phyloP scores from a whole-genome alignment of 768 basidiomycete genomes.

The Exsudoporus frostii region DNA sequence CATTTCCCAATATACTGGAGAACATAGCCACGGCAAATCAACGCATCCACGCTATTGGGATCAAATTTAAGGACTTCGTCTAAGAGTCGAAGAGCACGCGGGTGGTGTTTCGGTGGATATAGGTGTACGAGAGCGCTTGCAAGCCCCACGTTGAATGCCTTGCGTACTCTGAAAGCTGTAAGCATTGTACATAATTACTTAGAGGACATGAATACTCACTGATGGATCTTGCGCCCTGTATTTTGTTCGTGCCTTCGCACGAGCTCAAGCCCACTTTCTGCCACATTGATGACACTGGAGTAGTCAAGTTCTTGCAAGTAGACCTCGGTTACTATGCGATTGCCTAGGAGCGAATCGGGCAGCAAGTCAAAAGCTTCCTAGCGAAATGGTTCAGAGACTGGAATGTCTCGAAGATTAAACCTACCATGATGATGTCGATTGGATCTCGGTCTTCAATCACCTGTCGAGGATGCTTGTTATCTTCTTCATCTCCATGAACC shows the following conservation, averaged over 20 bases:
- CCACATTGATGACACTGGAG: constrained; percentile 62
- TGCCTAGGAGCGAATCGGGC: constrained; percentile 60
- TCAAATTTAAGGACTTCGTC: constrained; percentile 65
- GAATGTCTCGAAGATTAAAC: constrained; percentile 16
- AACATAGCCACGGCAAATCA: constrained; percentile 77
- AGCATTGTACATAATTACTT: background rate
- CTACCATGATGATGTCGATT: constrained; percentile 60
- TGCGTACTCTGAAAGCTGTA: constrained; percentile 47
- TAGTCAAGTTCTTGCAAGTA: constrained; percentile 73
- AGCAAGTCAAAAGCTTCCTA: constrained; percentile 55
- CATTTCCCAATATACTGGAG: constrained; percentile 62
- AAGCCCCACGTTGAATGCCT: constrained; percentile 67
- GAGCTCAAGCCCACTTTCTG: constrained; percentile 67
- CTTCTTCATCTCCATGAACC: constrained; percentile 31
- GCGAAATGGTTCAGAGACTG: constrained; percentile 7
- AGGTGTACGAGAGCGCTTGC: constrained; percentile 79
- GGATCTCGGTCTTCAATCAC: constrained; percentile 45
- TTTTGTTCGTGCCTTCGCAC: constrained; percentile 53
- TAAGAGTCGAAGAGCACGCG: constrained; percentile 69
- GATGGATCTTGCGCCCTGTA: constrained; percentile 50
- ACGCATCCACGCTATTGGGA: constrained; percentile 57
- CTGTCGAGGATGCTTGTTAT: constrained; percentile 7
- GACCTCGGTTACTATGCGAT: constrained; percentile 60
- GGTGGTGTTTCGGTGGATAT: constrained; percentile 88
- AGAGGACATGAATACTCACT: constrained; percentile 34